These are phyloP conservation scores for Aureobasidium sp. DNA, from an alignment of 2,329 filamentous ascomycete genomes.

Conservation along the genomic window DNA sequence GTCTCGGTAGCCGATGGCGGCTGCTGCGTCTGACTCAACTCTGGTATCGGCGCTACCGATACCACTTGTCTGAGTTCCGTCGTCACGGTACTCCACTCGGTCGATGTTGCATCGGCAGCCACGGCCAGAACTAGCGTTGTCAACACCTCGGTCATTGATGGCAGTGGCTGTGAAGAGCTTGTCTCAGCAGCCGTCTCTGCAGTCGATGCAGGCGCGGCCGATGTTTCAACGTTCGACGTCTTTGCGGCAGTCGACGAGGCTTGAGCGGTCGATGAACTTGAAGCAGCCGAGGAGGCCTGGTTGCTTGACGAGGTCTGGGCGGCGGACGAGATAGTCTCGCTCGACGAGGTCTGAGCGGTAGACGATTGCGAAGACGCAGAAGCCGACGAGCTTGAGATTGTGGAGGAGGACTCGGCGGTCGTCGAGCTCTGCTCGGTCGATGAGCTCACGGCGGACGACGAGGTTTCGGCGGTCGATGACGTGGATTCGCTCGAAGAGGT, in stretches of 20 bases:
- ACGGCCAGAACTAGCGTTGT: neutral
- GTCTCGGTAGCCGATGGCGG: neutral
- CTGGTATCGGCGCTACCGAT: neutral
- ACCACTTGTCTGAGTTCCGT: neutral
- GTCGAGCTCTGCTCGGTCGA: neutral
- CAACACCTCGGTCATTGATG: neutral
- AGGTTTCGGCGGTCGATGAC: constrained; percentile 1
- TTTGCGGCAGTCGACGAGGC: neutral
- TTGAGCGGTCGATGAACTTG: neutral
- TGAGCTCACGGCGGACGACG: neutral
- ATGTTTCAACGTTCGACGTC: neutral
- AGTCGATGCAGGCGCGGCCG: constrained; percentile 5
- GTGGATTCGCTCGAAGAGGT: neutral
- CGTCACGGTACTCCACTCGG: neutral
- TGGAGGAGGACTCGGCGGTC: neutral
- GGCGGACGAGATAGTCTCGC: neutral
- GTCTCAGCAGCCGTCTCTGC: neutral
- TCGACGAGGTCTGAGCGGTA: constrained; percentile 31
- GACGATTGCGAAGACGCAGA: constrained; percentile 63
- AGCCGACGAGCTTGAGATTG: constrained; percentile 36
- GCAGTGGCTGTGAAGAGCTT: neutral
- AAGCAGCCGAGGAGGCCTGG: neutral
- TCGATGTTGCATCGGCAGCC: neutral
- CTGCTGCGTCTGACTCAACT: neutral
- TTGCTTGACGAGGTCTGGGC: neutral